Conservation (phyloP, 2,329 filamentous ascomycete genomes). For the Chrysosporium queenslandicum region DNA sequence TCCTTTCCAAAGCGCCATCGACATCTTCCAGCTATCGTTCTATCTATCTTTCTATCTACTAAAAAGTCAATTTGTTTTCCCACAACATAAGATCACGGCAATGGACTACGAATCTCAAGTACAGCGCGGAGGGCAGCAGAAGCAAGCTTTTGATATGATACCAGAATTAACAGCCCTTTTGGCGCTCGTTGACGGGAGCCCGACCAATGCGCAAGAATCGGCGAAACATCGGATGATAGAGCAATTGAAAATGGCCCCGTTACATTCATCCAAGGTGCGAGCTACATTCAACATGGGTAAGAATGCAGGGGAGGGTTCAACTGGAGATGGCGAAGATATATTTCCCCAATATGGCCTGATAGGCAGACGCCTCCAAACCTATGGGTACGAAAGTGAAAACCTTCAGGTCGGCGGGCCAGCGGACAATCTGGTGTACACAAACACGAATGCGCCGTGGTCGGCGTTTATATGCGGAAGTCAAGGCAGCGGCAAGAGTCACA, state of each 20-base stretch:
- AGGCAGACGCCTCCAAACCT: constrained; percentile 18
- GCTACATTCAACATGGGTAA: not conserved
- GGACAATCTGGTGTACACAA: constrained; percentile 29
- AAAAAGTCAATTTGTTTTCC: no score
- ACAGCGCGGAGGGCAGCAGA: not conserved
- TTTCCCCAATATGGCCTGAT: constrained; percentile 23
- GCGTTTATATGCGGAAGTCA: constrained; percentile 55
- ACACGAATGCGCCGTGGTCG: constrained; percentile 48
- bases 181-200: constrained; percentile 12
- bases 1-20: not conserved
- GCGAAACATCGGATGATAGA: constrained; percentile 11
- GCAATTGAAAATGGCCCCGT: constrained; percentile 16
- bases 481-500: constrained; percentile 54
- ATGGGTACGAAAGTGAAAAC: constrained; percentile 11
- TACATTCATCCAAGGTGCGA: constrained; percentile 15
- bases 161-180: constrained; percentile 7
- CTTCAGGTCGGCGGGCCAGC: constrained; percentile 2
- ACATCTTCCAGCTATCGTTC: not conserved
- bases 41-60: not conserved
- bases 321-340: no score
- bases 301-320: not conserved
- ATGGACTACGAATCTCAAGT: not conserved
- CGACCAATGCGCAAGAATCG: not conserved
- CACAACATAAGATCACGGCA: not conserved
- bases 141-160: not conserved